phyloP scores from a whole-genome alignment of 768 basidiomycete species.

The Suillus alpinus region DNA sequence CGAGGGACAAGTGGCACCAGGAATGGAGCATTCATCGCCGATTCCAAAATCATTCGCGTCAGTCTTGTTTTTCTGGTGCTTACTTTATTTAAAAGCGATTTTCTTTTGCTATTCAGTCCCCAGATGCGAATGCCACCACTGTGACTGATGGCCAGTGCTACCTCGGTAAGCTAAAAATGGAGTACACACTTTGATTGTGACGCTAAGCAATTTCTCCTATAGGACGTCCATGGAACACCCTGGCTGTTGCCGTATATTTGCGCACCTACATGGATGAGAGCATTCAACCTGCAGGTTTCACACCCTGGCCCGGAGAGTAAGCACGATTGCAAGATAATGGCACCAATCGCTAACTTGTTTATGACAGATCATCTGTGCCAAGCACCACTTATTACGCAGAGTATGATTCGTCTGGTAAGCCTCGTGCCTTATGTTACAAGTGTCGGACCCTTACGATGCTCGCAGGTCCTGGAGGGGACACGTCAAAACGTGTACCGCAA shows the following conservation, averaged over 20 bases:
- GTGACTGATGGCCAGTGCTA: slow-evolving; percentile 45
- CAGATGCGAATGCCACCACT: slow-evolving; percentile 52
- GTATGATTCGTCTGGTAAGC: slow-evolving; percentile 47
- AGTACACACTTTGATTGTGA: not conserved
- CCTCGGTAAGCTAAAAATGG: slow-evolving; percentile 38
- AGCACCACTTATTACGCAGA: slow-evolving; percentile 60
- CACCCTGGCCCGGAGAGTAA: slow-evolving; percentile 37
- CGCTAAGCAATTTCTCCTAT: not conserved
- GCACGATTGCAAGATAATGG: not conserved
- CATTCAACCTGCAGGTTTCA: slow-evolving; percentile 50
- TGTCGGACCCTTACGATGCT: not conserved
- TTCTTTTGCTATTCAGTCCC: slow-evolving; percentile 38
- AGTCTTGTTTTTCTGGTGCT: slow-evolving; percentile 14
- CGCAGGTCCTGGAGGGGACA: slow-evolving; percentile 51
- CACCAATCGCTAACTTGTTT: not conserved
- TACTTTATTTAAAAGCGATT: not conserved
- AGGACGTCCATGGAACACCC: slow-evolving; percentile 61
- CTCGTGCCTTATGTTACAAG: not conserved
- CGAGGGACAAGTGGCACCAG: slow-evolving; percentile 45
- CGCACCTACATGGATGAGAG: slow-evolving; percentile 58
- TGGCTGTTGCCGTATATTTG: slow-evolving; percentile 53
- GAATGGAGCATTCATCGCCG: slow-evolving; percentile 52
- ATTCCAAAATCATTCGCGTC: slow-evolving; percentile 56
- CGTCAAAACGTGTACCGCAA: slow-evolving; percentile 39
- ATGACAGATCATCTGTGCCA: slow-evolving; percentile 43